Evolutionary conservation across 1,139 yeast genomes (phyloP), one percentile per base, ranked within the genome.

Genomic region (Suhomyces bokatorum): DNA sequence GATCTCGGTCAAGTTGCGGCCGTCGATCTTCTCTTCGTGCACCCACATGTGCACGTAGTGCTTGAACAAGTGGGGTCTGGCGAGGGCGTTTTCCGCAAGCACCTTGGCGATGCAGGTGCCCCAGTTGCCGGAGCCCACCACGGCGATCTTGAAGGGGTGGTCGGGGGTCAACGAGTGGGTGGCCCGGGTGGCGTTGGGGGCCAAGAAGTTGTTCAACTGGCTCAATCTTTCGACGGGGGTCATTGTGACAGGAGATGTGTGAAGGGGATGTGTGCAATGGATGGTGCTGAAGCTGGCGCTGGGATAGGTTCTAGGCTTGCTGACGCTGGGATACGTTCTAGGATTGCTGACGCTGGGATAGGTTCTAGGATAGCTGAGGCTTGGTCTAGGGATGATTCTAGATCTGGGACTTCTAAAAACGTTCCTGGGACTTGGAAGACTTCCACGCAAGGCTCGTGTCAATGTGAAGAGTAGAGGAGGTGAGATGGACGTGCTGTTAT

Each of bases 91-190:
- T 57, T 74, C 78, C 16, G 78, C 76, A 22, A 73, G 48, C 35
- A 74, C 67, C 52, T 74, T 74, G 44, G 79, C 78, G 41, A 74
- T 70, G 37, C 78, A 70, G 42, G 78, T 74, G 32, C 78, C 79
- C 78, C 78, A 74, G 55, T 73, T 74, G 29, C 79, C 78, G 24
- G 77, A 71, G 15, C 79, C 79, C 48, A 74, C 65, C 22, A 74
- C 72, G 44, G 75, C 69, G 35, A 74, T 63, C 51, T 60, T 64
- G 57, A 70, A 73, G 4, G 75, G 75, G 35, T 59, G 61, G 29
- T 53, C 66, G 16, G 70, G 68, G 3, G 58, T 44, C 42, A 60
- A 49, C 22, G 33, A 38, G 10, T 59, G 54, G 34, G 49, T 46
- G 31, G 59, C 58, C 14, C 37, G 40, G 37, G 55, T 50, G 31